A percentile compares a stretch with the other conserved stretches of the same genome.
These are phyloP conservation scores for Microbotryum saponariae DNA, from an alignment of 1,284 basidiomycete genomes.

Conservation along the genomic window DNA sequence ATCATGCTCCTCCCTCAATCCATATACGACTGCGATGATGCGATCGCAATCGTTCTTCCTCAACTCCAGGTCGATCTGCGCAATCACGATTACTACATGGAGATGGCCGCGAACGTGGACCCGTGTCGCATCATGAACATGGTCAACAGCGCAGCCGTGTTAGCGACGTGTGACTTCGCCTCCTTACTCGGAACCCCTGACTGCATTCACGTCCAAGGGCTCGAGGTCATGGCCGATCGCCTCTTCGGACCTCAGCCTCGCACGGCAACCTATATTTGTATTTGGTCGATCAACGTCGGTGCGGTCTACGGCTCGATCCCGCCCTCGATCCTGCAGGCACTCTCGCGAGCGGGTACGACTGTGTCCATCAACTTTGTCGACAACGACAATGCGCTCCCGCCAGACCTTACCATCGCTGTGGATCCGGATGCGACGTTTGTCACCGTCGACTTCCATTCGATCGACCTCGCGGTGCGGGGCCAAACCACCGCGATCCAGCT, in stretches of 20 bases:
- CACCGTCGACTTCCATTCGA: conserved; percentile 51
- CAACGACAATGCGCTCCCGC: conserved; percentile 66
- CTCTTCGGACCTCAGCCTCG: conserved; percentile 77
- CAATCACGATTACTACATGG: conserved; percentile 78
- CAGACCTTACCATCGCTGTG: conserved; percentile 54
- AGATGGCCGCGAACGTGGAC: conserved; percentile 68
- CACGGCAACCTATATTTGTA: conserved; percentile 76
- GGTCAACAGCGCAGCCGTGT: neutral
- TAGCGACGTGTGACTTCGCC: conserved; percentile 8
- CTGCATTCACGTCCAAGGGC: conserved; percentile 42
- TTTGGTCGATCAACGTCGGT: conserved; percentile 74
- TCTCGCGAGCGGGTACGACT: conserved; percentile 52
- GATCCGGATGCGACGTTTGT: conserved; percentile 77
- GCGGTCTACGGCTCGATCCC: conserved; percentile 54
- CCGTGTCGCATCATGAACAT: conserved; percentile 34
- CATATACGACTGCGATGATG: conserved; percentile 59
- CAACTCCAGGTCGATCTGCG: conserved; percentile 66
- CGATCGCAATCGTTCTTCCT: conserved; percentile 54
- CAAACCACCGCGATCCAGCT: conserved; percentile 51
- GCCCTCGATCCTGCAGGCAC: conserved; percentile 50
- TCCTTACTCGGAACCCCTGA: conserved; percentile 1
- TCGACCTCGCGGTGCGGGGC: conserved; percentile 48
- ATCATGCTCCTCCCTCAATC: conserved; percentile 61
- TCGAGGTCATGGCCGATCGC: conserved; percentile 71
- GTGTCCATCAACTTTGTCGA: conserved; percentile 67